Conservation (phyloP, 78 protist genomes). For the Anaeramoeba ignava region DNA sequence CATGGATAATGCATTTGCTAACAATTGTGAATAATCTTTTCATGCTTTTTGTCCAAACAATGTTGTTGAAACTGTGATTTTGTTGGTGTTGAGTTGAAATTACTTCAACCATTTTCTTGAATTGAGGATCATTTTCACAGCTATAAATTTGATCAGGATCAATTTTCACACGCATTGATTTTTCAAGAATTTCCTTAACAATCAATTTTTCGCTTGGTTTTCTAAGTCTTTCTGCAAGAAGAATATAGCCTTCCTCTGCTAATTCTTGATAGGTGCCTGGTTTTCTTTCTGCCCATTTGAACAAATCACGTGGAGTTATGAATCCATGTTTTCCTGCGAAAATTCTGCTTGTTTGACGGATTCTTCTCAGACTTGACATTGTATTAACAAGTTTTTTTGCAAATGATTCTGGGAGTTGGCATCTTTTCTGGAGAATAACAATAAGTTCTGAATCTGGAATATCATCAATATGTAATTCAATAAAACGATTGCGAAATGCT, state of each 20-base stretch:
- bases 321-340: constrained; percentile 83
- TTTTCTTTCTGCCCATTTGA: constrained; percentile 89
- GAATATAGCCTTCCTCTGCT: constrained; percentile 75
- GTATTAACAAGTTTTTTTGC: constrained; percentile 33
- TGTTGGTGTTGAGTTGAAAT: neutral
- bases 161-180: constrained; percentile 39
- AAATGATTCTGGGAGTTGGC: constrained; percentile 61
- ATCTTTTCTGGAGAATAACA: constrained; percentile 61
- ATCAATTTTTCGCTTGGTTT: constrained; percentile 52
- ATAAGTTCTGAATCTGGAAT: constrained; percentile 77
- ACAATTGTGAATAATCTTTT: constrained; percentile 61
- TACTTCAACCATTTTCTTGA: neutral
- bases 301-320: constrained; percentile 96
- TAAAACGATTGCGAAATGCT: constrained; percentile 88
- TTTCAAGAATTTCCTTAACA: constrained; percentile 46
- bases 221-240: constrained; percentile 86
- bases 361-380: constrained; percentile 31
- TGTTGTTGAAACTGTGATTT: neutral
- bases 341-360: constrained; percentile 36
- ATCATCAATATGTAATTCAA: constrained; percentile 88
- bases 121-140: neutral
- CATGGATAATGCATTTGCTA: constrained; percentile 40
- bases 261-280: constrained; percentile 38
- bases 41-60: constrained; percentile 69
- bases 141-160: constrained; percentile 15